Evolutionary conservation across 495 filamentous ascomycete genomes (phyloP).

Genomic region (Friedmanniomyces endolithicus): DNA sequence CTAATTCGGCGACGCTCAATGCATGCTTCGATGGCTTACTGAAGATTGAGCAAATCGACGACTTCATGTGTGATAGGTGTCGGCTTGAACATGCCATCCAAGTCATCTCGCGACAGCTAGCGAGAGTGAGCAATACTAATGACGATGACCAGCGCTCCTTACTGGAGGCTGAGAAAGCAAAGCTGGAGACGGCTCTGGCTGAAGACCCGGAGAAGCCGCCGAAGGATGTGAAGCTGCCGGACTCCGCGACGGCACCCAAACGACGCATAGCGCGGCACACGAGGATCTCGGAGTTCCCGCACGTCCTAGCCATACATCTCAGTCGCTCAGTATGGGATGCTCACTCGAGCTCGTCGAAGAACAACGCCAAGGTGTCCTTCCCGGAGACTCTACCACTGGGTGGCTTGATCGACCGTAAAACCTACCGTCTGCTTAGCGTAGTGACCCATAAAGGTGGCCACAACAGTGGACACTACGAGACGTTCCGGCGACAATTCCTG

Average conservation of each 20-base stretch:
- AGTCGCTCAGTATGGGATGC: slow-evolving; percentile 79
- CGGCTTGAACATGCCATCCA: slow-evolving; percentile 67
- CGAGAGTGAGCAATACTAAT: slow-evolving; percentile 36
- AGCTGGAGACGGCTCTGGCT: slow-evolving; percentile 48
- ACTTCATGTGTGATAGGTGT: slow-evolving; percentile 89
- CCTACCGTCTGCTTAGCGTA: slow-evolving; percentile 74
- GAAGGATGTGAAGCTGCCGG: slow-evolving; percentile 60
- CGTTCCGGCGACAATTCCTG: slow-evolving; percentile 73
- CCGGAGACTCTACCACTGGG: slow-evolving; percentile 74
- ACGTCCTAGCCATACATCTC: slow-evolving; percentile 79
- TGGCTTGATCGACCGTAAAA: slow-evolving; percentile 59
- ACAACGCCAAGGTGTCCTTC: slow-evolving; percentile 84
- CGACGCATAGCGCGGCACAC: slow-evolving; percentile 76
- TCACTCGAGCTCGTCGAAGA: slow-evolving; percentile 68
- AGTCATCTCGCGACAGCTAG: slow-evolving; percentile 35
- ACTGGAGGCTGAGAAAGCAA: slow-evolving; percentile 44
- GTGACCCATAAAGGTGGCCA: slow-evolving; percentile 94
- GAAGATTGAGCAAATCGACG: slow-evolving; percentile 91
- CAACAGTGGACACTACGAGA: slow-evolving; percentile 93
- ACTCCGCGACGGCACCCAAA: slow-evolving; percentile 58
- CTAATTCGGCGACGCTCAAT: slow-evolving; percentile 48
- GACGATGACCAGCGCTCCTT: slow-evolving; percentile 30
- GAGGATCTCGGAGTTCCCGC: slow-evolving; percentile 73
- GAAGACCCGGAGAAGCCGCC: slow-evolving; percentile 68
- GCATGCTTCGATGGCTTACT: slow-evolving; percentile 85